These are phyloP conservation scores for Phoenix dactylifera DNA, from an alignment of 176 grass and related monocot genomes.

Conservation along the genomic window DNA sequence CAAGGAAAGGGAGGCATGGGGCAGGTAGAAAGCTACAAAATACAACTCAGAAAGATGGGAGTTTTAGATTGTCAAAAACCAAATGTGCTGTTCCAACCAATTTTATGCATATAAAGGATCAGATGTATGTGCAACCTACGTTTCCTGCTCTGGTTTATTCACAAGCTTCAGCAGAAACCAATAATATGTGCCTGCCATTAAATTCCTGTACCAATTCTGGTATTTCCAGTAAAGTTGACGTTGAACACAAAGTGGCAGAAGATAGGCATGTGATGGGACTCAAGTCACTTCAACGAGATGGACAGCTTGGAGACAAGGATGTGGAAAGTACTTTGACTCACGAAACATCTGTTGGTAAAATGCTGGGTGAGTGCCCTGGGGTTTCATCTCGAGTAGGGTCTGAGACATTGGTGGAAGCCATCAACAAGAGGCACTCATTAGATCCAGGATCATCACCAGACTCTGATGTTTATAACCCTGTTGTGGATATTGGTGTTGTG, in stretches of 20 bases:
- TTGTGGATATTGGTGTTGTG: slow-evolving; percentile 40
- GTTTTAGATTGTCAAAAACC: slow-evolving; percentile 29
- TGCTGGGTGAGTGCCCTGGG: slow-evolving; percentile 20
- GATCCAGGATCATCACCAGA: slow-evolving; percentile 78
- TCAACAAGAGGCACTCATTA: slow-evolving; percentile 9
- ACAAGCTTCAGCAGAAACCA: slow-evolving; percentile 21
- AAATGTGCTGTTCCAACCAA: slow-evolving; percentile 20
- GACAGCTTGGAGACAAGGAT: slow-evolving; percentile 32
- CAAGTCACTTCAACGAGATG: slow-evolving; percentile 25
- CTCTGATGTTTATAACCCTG: slow-evolving; percentile 56
- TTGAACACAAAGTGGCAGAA: slow-evolving; percentile 5
- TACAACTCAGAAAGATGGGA: slow-evolving; percentile 23
- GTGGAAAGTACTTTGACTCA: slow-evolving; percentile 43
- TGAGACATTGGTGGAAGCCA: slow-evolving; percentile 26
- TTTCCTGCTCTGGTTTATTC: slow-evolving; percentile 18
- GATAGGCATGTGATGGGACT: slow-evolving; percentile 5
- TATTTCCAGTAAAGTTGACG: slow-evolving; percentile 10
- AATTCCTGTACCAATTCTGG: slow-evolving; percentile 13
- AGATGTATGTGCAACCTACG: slow-evolving; percentile 15
- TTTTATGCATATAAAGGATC: slow-evolving; percentile 14
- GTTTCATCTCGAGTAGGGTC: slow-evolving; percentile 23
- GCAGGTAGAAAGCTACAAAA: slow-evolving; percentile 18
- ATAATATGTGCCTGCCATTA: slow-evolving; percentile 8
- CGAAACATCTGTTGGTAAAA: slow-evolving; percentile 30
- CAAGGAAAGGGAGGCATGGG: slow-evolving; percentile 21